Base-by-base conservation (phyloP, 1,139 yeast genomes). In the Diutina pseudorugosa region DNA sequence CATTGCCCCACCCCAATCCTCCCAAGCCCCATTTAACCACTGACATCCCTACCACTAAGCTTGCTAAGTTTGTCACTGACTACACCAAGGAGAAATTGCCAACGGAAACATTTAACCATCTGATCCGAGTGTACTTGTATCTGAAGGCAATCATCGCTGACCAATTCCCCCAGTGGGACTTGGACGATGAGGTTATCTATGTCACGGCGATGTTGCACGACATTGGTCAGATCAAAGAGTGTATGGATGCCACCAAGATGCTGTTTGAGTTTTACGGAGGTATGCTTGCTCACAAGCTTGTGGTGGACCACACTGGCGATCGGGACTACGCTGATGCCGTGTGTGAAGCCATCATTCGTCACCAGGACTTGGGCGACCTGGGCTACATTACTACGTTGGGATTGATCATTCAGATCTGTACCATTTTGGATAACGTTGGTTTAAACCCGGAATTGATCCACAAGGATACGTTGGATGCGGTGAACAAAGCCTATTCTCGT, bases 221-320 rank as follows among this genome's bases (percentile, higher is more conserved):
- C 55, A 69, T 70, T 52, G 73, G 68, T 4, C 68, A 73, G 51
- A 69, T 72, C 18, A 63, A 63, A 41, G 64, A 67, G 52, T 68
- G 69, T 53, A 67, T 70, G 71, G 57, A 56, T 12, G 66, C 66
- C 20, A 69, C 74, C 40, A 68, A 69, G 54, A 59, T 70, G 63
- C 69, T 73, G 25, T 70, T 70, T 58, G 74, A 70, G 55, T 68
- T 68, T 53, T 69, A 65, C 54, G 74, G 74, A 3, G 74, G 73
- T 2, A 56, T 69, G 16, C 51, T 70, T 45, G 62, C 72, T 2
- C 57, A 69, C 18, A 71, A 68, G 16, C 60, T 68, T 55, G 55
- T 70, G 1, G 57, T 65, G 49, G 52, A 61, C 23, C 58, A 62
- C 33, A 62, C 70, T 7, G 51, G 55, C 12, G 55, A 68, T 55